Evolutionary conservation across 192 early-diverging fungal genomes (phyloP).

Genomic region (Mortierella claussenii): DNA sequence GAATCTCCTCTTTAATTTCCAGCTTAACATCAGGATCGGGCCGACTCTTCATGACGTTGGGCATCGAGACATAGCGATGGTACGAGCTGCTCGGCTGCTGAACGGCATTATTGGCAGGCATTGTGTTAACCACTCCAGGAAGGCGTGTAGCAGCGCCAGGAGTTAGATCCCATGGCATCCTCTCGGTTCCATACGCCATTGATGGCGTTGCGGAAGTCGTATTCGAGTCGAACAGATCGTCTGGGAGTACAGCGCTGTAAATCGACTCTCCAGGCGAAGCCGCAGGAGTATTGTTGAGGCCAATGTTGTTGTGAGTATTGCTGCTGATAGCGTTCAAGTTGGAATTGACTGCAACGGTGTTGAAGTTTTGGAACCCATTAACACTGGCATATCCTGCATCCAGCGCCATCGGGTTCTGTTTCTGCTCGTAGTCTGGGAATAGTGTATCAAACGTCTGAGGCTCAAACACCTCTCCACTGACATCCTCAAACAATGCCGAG

Average conservation of each 20-base stretch:
- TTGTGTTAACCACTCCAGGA: conserved; percentile 23
- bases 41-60: conserved; percentile 4
- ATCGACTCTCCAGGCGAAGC: conserved; percentile 28
- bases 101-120: conserved; percentile 5
- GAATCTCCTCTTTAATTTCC: conserved; percentile 30
- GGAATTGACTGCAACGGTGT: conserved; percentile 3
- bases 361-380: conserved; percentile 11
- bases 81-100: conserved; percentile 13
- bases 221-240: conserved; percentile 12
- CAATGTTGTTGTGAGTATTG: conserved; percentile 1
- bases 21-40: conserved; percentile 16
- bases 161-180: conserved; percentile 20
- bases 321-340: conserved; percentile 1
- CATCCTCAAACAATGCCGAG: conserved; percentile 42
- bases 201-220: background rate
- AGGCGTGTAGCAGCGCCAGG: background rate
- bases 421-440: conserved; percentile 44
- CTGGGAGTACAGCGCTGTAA: conserved; percentile 32
- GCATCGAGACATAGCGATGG: background rate
- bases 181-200: conserved; percentile 9
- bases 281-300: background rate
- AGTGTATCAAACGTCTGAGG: conserved; percentile 36
- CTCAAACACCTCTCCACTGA: conserved; percentile 50
- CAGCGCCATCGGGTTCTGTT: conserved; percentile 28
- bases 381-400: conserved; percentile 12